Conservation (phyloP, 2,329 filamentous ascomycete species). For the Paraphoma chrysanthemicola region DNA sequence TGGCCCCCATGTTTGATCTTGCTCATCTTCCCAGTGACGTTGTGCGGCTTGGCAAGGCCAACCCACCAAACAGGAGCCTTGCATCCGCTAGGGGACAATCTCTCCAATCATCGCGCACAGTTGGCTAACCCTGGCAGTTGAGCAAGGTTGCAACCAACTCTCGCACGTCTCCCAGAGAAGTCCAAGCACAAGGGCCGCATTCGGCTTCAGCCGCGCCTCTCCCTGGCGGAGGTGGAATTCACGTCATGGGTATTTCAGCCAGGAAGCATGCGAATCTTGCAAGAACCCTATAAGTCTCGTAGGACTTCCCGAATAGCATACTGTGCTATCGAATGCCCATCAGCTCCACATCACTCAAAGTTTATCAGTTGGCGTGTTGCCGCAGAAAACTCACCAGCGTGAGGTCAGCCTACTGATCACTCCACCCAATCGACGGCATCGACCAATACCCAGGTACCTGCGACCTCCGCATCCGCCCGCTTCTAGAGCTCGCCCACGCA, state of each 20-base stretch:
- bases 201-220: slow-evolving; percentile 27
- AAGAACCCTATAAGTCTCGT: slow-evolving; percentile 1
- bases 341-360: neutral
- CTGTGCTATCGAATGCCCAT: neutral
- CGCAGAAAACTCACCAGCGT: slow-evolving; percentile 12
- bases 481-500: slow-evolving; percentile 8
- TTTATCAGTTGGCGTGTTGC: slow-evolving; percentile 17
- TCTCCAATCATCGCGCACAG: slow-evolving; percentile 28
- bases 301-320: neutral
- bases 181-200: slow-evolving; percentile 5
- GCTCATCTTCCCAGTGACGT: slow-evolving; percentile 35
- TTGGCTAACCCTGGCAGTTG: slow-evolving; percentile 6
- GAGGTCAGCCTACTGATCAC: slow-evolving; percentile 18
- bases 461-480: slow-evolving; percentile 19
- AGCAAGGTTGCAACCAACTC: slow-evolving; percentile 16
- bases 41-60: slow-evolving; percentile 24
- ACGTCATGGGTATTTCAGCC: slow-evolving; percentile 35
- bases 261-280: slow-evolving; percentile 22
- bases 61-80: slow-evolving; percentile 9
- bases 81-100: slow-evolving; percentile 21
- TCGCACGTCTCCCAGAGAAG: slow-evolving; percentile 8
- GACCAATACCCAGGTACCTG: slow-evolving; percentile 6
- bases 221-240: slow-evolving; percentile 12
- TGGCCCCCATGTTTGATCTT: slow-evolving; percentile 17
- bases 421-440: slow-evolving; percentile 17